A percentile compares a stretch with the other conserved stretches of the same genome.
Conservation (phyloP, 179 eudicot species). For the Dionaea muscipula region DNA sequence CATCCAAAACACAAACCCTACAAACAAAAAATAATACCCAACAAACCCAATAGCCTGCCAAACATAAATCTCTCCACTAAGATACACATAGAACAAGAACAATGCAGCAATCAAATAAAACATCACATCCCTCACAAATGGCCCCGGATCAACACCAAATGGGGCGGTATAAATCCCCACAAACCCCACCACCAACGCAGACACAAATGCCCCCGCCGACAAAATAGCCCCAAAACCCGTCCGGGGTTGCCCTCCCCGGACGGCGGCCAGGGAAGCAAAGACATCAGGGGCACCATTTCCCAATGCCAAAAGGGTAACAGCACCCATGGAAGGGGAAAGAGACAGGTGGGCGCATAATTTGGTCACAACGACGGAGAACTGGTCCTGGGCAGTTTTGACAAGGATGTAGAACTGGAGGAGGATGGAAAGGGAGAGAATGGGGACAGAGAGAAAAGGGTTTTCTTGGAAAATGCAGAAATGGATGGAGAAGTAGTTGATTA, state of each 20-base stretch:
- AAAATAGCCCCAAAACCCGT: slow-evolving; percentile 78
- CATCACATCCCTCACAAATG: slow-evolving; percentile 72
- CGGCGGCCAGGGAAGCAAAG: slow-evolving; percentile 65
- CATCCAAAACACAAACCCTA: slow-evolving; percentile 96
- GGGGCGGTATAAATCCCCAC: slow-evolving; percentile 82
- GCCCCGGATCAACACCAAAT: slow-evolving; percentile 50
- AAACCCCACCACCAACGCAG: slow-evolving; percentile 74
- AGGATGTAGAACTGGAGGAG: slow-evolving; percentile 62
- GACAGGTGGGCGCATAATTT: slow-evolving; percentile 39
- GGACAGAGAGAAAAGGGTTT: slow-evolving; percentile 31
- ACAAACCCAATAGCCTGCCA: slow-evolving; percentile 99
- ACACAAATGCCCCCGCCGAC: slow-evolving; percentile 83
- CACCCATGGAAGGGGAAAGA: slow-evolving; percentile 71
- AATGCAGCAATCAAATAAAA: slow-evolving; percentile 64
- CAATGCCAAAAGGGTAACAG: slow-evolving; percentile 72
- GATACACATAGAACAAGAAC: slow-evolving; percentile 69
- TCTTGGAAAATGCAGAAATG: slow-evolving; percentile 44
- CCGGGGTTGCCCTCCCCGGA: slow-evolving; percentile 37
- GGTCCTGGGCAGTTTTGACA: slow-evolving; percentile 56
- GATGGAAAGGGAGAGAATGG: slow-evolving; percentile 37
- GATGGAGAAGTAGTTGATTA: slow-evolving; percentile 48
- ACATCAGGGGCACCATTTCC: slow-evolving; percentile 97
- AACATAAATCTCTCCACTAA: slow-evolving; percentile 76
- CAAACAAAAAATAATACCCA: slow-evolving; percentile 75
- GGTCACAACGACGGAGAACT: slow-evolving; percentile 58